Base-by-base conservation (phyloP, 176 grass and related monocot genomes). In the Puya raimondii region DNA sequence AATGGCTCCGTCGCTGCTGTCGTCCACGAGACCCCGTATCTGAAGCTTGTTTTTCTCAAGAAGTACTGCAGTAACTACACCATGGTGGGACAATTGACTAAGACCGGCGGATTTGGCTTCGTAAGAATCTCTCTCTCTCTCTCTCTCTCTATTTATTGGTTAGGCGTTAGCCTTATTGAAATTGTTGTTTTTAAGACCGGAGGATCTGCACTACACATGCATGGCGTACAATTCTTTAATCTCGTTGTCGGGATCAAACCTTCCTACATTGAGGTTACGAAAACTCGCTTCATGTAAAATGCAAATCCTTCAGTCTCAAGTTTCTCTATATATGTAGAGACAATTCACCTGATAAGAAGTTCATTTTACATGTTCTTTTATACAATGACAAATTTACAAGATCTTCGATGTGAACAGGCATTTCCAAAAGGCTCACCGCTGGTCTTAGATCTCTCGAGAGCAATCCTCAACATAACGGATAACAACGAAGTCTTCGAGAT, bases 91-190 rank as follows among this genome's bases (percentile, higher is more conserved):
- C 66, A 87, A 47, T 65, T 68, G 27, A 80, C 67, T 79, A 85
- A 65, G 79, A 95, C 84, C 16, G 87, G 80, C 14, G 91, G 91
- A 3, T 82, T 95, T 63, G 86, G 91, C 52, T 95, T 87, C 70
- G 91, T 88, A 67, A 84, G 81, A 53, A 13, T 48, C n/a, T 26
- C 12, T 81, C 3, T 65, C 22, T 65, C 29, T 25, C n/a, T n/a
- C n/a, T n/a, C 20, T 26, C 4, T 10, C 18, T 78, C 33, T 18
- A n/a, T 25, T 6, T 11, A 50, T 49, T 49, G 47, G 14, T 47
- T 49, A 48, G 2, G 3, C 0, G 2, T 3, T 33, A 33, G 29
- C 2, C 29, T 3, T 33, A 0, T 33, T 33, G 29, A 33, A 33
- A 33, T 33, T 33, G 4, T 33, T 33, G 29, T 33, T 33, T 3